Base-by-base conservation (phyloP, 2,329 filamentous ascomycete species). In the Gaeumannomyces tritici region DNA sequence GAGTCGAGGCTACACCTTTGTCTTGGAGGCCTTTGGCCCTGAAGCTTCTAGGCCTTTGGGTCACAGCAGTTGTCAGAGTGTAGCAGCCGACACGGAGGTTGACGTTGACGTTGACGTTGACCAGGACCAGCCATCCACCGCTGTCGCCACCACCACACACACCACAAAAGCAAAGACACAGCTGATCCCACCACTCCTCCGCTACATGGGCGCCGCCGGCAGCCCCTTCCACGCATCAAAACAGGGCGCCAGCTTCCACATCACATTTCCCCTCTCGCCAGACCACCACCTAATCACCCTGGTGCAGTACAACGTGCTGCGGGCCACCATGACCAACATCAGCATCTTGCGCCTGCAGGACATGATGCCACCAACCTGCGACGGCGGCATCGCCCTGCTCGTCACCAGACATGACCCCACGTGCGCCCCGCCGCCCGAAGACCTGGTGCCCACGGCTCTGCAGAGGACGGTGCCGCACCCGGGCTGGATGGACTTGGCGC, bases 401-500 rank as follows among this genome's bases (percentile, higher is more conserved):
- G 42, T 51, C 18, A 8, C 42, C 18, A 2, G 21, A 7, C 18
- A 47, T 18, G 18, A n/a, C 21, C 18, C n/a, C n/a, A n/a, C n/a
- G n/a, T n/a, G n/a, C n/a, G n/a, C n/a, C n/a, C n/a, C n/a, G 5
- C 21, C 21, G 15, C 60, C 26, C 66, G 4, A 70, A 70, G 4
- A 63, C 65, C 63, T 74, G 13, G 64, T 64, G 47, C 66, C 69
- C 2, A 73, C 72, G 1, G 64, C 62, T 54, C 60, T 71, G 4
- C 71, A 74, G 64, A 61, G 61, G 24, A 57, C 56, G 2, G 65
- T 66, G 13, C 65, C 63, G 4, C 71, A 73, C 61, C 67, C 70
- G 59, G 63, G 63, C 26, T 74, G 70, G 70, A 66, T 74, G 21
- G 71, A 72, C 62, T 62, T 66, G 2, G 57, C 71, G 21, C 71